Evolutionary conservation across 2,329 filamentous ascomycete species (phyloP).

Genomic region (Thelonectria rubi): DNA sequence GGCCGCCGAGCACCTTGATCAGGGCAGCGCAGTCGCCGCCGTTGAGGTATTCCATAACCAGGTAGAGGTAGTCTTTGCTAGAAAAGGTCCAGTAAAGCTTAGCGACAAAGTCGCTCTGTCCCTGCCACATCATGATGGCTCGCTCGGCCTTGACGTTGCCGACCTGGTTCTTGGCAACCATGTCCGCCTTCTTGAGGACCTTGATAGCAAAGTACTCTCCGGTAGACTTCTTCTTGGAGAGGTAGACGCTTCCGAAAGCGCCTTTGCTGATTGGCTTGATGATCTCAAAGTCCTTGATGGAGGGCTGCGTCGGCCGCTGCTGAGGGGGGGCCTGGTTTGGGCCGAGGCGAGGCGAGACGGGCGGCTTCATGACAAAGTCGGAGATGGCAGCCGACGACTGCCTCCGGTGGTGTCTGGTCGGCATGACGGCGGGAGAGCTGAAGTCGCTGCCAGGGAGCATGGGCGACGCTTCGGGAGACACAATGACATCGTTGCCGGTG

Average conservation of each 20-base stretch:
- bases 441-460: conserved; percentile 86
- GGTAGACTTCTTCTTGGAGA: conserved; percentile 98
- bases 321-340: conserved; percentile 82
- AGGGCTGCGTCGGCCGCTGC: conserved; percentile 87
- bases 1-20: conserved; percentile 90
- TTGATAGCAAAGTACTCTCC: conserved; percentile 99
- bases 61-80: conserved; percentile 97
- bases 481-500: conserved; percentile 69
- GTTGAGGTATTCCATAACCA: conserved; percentile 99
- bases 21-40: conserved; percentile 96
- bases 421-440: conserved; percentile 73
- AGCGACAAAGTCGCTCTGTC: conserved; percentile 97
- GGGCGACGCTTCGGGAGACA: conserved; percentile 89
- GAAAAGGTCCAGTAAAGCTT: conserved; percentile 99
- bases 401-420: conserved; percentile 76
- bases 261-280: conserved; percentile 99
- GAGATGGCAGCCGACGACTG: conserved; percentile 93
- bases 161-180: conserved; percentile 99
- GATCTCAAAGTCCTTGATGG: conserved; percentile 99
- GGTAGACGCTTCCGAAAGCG: conserved; percentile 95
- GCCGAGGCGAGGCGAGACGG: conserved; percentile 82
- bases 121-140: conserved; percentile 99
- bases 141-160: conserved; percentile 98
- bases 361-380: conserved; percentile 70
- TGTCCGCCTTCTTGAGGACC: conserved; percentile 98